Evolutionary conservation across 306 rosid genomes (phyloP).

Genomic region (Glycyrrhiza uralensis): DNA sequence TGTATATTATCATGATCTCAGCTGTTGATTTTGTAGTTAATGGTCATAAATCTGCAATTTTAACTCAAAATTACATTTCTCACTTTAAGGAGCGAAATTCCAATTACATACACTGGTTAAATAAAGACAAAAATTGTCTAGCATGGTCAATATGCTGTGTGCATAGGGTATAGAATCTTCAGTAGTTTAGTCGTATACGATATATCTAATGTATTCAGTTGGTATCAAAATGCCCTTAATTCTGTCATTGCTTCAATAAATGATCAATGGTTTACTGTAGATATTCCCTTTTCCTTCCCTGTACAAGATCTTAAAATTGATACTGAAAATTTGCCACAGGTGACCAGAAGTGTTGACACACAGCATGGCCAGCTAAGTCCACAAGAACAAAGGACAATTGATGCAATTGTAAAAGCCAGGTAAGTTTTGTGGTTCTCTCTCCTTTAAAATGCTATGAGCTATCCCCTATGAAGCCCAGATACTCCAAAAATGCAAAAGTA

Average conservation of each 20-base stretch:
- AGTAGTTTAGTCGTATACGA: neutral
- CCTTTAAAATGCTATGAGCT: neutral
- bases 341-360: constrained; percentile 80
- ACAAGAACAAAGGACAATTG: constrained; percentile 73
- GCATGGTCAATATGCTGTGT: neutral
- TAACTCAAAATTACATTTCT: no score
- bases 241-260: neutral
- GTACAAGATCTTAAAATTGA: neutral
- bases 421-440: constrained; percentile 28
- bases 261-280: neutral
- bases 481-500: no score
- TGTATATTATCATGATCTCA: no score
- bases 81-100: no score
- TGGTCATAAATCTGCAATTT: no score
- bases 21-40: no score
- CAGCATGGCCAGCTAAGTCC: constrained; percentile 59
- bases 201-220: neutral
- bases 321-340: constrained; percentile 39
- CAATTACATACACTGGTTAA: neutral
- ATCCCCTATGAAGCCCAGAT: no score
- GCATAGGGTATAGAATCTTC: neutral
- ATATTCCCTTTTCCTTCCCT: neutral
- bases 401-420: constrained; percentile 94
- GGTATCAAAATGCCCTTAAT: neutral
- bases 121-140: neutral